A percentile compares a stretch with the other conserved stretches of the same genome.
These are phyloP conservation scores for Melastoma malabathricum DNA, from an alignment of 345 rosid species.

Conservation along the genomic window DNA sequence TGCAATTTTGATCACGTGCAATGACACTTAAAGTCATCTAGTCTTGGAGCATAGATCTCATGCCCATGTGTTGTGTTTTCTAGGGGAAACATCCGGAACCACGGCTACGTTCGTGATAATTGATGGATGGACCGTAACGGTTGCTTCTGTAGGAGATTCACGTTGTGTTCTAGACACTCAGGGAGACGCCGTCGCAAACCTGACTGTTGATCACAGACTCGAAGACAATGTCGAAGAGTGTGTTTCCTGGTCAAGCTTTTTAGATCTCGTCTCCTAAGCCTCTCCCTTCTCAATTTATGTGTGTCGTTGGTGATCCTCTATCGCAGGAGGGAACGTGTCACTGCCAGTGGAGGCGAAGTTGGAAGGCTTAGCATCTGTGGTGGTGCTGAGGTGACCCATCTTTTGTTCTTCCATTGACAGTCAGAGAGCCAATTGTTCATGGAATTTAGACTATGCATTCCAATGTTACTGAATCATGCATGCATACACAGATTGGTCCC, in stretches of 20 bases:
- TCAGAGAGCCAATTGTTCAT: too few relatives aligned
- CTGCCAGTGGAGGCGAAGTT: slow-evolving; percentile 98
- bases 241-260: slow-evolving; percentile 14
- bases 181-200: slow-evolving; percentile 53
- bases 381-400: slow-evolving; percentile 53
- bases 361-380: slow-evolving; percentile 80
- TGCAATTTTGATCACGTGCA: not conserved
- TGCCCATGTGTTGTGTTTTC: slow-evolving; percentile 8
- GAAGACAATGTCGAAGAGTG: slow-evolving; percentile 84
- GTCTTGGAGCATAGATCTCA: slow-evolving; percentile 7
- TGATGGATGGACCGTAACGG: slow-evolving; percentile 91
- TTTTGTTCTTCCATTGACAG: not conserved
- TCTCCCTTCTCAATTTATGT: not conserved
- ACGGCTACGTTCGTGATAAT: slow-evolving; percentile 83
- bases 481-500: slow-evolving; percentile 54
- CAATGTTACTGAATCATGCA: not conserved
- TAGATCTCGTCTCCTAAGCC: slow-evolving; percentile 4
- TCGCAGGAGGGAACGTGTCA: slow-evolving; percentile 74
- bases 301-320: not conserved
- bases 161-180: slow-evolving; percentile 74
- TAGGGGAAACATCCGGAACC: slow-evolving; percentile 93
- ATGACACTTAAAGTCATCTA: not conserved
- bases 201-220: slow-evolving; percentile 84
- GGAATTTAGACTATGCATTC: not conserved
- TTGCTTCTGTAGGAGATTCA: slow-evolving; percentile 90